phyloP scores from a whole-genome alignment of 2,329 filamentous ascomycete genomes.

The Penicillium sclerotigenum region DNA sequence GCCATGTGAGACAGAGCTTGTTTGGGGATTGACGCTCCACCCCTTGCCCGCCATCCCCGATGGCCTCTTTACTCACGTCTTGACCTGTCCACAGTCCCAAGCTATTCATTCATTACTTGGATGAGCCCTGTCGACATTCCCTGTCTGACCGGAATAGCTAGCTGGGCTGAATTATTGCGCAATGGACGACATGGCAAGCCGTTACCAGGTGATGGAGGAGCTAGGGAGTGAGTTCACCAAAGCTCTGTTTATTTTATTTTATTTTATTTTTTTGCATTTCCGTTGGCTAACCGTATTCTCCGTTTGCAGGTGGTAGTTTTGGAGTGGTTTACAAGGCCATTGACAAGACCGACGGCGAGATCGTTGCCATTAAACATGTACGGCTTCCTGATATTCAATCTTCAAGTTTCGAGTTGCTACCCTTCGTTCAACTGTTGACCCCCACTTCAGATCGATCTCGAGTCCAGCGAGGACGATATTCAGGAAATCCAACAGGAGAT shows the following conservation, averaged over 20 bases:
- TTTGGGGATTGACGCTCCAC: slow-evolving; percentile 26
- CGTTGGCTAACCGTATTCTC: slow-evolving; percentile 15
- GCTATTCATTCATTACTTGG: slow-evolving; percentile 10
- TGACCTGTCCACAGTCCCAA: slow-evolving; percentile 4
- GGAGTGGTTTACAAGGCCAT: slow-evolving; percentile 96
- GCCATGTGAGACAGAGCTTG: slow-evolving; percentile 24
- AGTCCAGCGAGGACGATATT: slow-evolving; percentile 97
- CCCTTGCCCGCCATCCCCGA: slow-evolving; percentile 15
- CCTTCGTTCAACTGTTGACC: slow-evolving; percentile 12
- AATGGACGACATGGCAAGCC: slow-evolving; percentile 65
- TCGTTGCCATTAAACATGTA: slow-evolving; percentile 96
- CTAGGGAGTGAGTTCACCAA: slow-evolving; percentile 70
- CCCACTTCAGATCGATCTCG: slow-evolving; percentile 78
- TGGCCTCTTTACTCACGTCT: slow-evolving; percentile 5
- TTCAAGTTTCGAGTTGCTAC: neutral
- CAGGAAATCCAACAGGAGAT: slow-evolving; percentile 98
- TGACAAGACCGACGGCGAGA: slow-evolving; percentile 82
- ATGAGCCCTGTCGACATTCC: slow-evolving; percentile 14
- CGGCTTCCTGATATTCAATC: slow-evolving; percentile 31
- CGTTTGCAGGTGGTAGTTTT: slow-evolving; percentile 76
- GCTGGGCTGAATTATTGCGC: slow-evolving; percentile 18
- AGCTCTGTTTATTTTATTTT: neutral
- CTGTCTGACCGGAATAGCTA: slow-evolving; percentile 19
- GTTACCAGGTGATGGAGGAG: slow-evolving; percentile 95
- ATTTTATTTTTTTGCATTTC: slow-evolving; percentile 2